Evolutionary conservation across 768 basidiomycete species (phyloP).

Genomic region (Suillus spraguei): DNA sequence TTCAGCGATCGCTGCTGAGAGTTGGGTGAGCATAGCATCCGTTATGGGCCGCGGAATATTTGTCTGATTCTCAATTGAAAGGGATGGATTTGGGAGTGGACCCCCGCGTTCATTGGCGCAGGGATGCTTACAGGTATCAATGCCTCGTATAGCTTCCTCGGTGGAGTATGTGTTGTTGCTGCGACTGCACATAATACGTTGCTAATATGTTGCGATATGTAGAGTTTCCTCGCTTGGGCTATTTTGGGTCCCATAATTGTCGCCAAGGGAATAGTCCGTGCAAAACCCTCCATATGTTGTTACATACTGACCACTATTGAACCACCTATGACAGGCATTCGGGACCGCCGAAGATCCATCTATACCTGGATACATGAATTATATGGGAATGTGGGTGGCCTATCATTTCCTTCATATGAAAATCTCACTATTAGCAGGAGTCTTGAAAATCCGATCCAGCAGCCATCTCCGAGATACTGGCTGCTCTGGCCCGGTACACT

Average conservation of each 20-base stretch:
- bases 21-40: constrained; percentile 43
- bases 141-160: constrained; percentile 53
- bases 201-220: constrained; percentile 13
- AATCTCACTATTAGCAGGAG: constrained; percentile 22
- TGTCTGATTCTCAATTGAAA: constrained; percentile 5
- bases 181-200: neutral
- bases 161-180: constrained; percentile 34
- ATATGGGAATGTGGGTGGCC: constrained; percentile 12
- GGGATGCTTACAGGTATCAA: constrained; percentile 58
- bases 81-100: constrained; percentile 26
- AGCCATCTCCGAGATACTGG: constrained; percentile 60
- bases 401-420: neutral
- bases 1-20: constrained; percentile 56
- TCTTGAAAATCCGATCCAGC: constrained; percentile 42
- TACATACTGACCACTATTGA: neutral
- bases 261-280: constrained; percentile 44
- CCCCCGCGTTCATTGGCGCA: constrained; percentile 59
- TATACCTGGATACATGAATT: constrained; percentile 16
- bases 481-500: constrained; percentile 27
- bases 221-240: constrained; percentile 62
- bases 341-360: neutral
- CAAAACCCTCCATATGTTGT: neutral
- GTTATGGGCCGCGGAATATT: neutral
- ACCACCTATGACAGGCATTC: constrained; percentile 7
- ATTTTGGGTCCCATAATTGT: constrained; percentile 58